These are phyloP conservation scores for Colletotrichum phormii DNA, from an alignment of 2,329 filamentous ascomycete genomes.

Conservation along the genomic window DNA sequence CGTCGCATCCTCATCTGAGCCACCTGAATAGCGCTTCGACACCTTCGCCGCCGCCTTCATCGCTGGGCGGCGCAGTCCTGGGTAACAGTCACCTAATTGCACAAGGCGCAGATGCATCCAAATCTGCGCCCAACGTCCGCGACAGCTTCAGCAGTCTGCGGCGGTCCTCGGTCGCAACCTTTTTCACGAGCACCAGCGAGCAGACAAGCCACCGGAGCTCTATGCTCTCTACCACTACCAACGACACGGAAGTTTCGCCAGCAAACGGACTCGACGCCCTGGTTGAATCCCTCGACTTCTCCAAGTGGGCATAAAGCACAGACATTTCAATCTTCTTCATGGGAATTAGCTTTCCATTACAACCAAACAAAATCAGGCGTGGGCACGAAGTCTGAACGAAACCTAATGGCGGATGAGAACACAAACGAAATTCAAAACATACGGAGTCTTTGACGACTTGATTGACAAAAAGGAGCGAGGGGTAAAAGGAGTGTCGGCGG, in stretches of 20 bases:
- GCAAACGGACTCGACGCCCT: slow-evolving; percentile 44
- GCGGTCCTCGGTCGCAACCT: slow-evolving; percentile 74
- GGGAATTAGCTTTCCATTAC: neutral
- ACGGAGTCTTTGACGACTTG: slow-evolving; percentile 21
- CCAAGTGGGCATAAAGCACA: slow-evolving; percentile 49
- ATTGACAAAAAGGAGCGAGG: neutral
- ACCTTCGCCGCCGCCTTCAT: slow-evolving; percentile 45
- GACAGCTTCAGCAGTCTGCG: slow-evolving; percentile 72
- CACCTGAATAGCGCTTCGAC: slow-evolving; percentile 42
- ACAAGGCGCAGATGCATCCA: slow-evolving; percentile 45
- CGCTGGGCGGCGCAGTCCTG: slow-evolving; percentile 46
- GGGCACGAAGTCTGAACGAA: neutral
- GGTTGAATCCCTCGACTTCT: slow-evolving; percentile 53
- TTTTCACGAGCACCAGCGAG: slow-evolving; percentile 69
- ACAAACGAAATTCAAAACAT: slow-evolving; percentile 3
- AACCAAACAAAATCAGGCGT: neutral
- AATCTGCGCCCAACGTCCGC: slow-evolving; percentile 63
- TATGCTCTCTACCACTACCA: slow-evolving; percentile 63
- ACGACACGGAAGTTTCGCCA: slow-evolving; percentile 63
- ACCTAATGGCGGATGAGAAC: slow-evolving; percentile 4
- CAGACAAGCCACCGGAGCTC: slow-evolving; percentile 69
- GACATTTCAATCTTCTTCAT: slow-evolving; percentile 3
- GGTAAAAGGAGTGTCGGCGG: slow-evolving; percentile 12
- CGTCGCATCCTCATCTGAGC: slow-evolving; percentile 36
- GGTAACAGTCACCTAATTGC: slow-evolving; percentile 25